These are phyloP conservation scores for Tetrapisispora pingtungensis DNA, from an alignment of 805 yeast species.

Conservation along the genomic window DNA sequence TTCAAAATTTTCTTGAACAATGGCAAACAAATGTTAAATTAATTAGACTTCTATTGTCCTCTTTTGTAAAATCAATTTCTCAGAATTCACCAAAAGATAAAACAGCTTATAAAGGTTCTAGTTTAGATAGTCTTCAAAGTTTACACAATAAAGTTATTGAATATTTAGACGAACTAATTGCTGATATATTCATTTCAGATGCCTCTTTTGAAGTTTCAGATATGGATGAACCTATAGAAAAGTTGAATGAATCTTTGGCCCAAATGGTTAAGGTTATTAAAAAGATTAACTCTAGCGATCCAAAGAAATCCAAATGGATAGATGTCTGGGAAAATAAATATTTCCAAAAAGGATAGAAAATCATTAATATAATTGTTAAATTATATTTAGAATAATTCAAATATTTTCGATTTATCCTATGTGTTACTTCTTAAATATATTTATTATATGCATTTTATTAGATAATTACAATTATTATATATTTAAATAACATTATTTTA, in stretches of 20 bases:
- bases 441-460: conserved; percentile 2
- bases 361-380: background rate
- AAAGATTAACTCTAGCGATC: conserved; percentile 38
- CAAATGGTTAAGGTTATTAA: conserved; percentile 33
- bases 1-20: conserved; percentile 33
- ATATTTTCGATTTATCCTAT: background rate
- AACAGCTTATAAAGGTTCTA: conserved; percentile 27
- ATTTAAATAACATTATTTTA: background rate
- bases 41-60: conserved; percentile 46
- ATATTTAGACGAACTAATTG: conserved; percentile 48
- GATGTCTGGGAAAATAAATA: conserved; percentile 28
- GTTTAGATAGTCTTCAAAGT: conserved; percentile 39
- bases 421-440: background rate
- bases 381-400: too few relatives aligned
- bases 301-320: conserved; percentile 36
- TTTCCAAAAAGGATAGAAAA: conserved; percentile 7
- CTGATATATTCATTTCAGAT: conserved; percentile 39
- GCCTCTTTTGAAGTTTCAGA: conserved; percentile 28
- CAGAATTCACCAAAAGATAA: conserved; percentile 20
- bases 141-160: conserved; percentile 36
- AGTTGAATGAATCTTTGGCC: conserved; percentile 17
- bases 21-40: conserved; percentile 41
- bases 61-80: conserved; percentile 51
- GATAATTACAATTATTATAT: background rate
- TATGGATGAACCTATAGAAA: conserved; percentile 16